Evolutionary conservation across 177 flowering plant species (phyloP).

Genomic region (Vitis hybrid): DNA sequence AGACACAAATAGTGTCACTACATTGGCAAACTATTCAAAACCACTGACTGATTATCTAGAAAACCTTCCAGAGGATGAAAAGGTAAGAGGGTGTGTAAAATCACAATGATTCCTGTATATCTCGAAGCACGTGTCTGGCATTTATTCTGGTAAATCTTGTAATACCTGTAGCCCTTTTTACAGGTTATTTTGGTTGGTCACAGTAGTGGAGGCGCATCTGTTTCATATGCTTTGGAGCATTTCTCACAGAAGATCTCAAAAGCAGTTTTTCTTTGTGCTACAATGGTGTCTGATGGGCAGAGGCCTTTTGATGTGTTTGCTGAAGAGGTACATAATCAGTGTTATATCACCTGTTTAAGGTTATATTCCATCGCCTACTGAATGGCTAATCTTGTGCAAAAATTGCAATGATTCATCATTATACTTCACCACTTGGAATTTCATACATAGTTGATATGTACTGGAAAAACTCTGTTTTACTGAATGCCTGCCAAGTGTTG

Average conservation of each 20-base stretch:
- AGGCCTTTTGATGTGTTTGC: slow-evolving; percentile 92
- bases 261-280: slow-evolving; percentile 84
- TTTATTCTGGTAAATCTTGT: slow-evolving; percentile 8
- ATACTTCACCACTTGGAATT: neutral
- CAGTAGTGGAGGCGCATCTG: slow-evolving; percentile 86
- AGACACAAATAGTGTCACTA: slow-evolving; percentile 52
- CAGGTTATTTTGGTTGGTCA: slow-evolving; percentile 98
- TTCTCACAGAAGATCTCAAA: slow-evolving; percentile 75
- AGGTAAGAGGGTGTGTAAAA: slow-evolving; percentile 39
- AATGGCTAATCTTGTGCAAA: neutral
- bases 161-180: slow-evolving; percentile 14
- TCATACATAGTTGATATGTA: neutral
- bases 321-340: slow-evolving; percentile 61
- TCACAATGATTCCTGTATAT: neutral
- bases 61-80: slow-evolving; percentile 71
- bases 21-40: slow-evolving; percentile 78
- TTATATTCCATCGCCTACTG: neutral
- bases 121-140: neutral
- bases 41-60: slow-evolving; percentile 70
- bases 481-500: neutral
- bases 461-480: neutral
- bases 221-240: slow-evolving; percentile 84
- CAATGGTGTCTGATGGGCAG: slow-evolving; percentile 85
- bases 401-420: neutral
- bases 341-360: neutral